phyloP scores from a whole-genome alignment of 148 eudicot genomes.

The Heliosperma pusillum region DNA sequence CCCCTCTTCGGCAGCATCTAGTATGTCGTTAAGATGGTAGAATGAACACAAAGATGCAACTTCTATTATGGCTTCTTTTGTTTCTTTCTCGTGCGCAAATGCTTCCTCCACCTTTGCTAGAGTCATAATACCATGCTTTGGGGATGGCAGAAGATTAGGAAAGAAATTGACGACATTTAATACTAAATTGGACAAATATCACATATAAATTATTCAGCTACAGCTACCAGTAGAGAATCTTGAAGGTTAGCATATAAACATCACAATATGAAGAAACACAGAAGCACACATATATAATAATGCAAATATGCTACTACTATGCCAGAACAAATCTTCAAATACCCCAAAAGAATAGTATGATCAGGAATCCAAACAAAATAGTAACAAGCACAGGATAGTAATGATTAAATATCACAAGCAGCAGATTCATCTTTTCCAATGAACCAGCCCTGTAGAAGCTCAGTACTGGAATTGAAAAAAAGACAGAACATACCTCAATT shows the following conservation, averaged over 20 bases:
- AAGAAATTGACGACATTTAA: background rate
- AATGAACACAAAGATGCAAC: slow-evolving; percentile 52
- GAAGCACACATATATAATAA: background rate
- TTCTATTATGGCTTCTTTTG: slow-evolving; percentile 51
- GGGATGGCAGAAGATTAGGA: slow-evolving; percentile 3
- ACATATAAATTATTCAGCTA: background rate
- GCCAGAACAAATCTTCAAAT: background rate
- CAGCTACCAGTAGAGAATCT: background rate
- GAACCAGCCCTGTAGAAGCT: background rate
- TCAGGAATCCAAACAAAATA: background rate
- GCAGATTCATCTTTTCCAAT: background rate
- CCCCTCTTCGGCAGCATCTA: slow-evolving; percentile 63
- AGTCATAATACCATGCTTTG: slow-evolving; percentile 59
- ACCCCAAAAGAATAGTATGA: background rate
- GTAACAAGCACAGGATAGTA: background rate
- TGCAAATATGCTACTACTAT: background rate
- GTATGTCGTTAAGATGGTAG: slow-evolving; percentile 50
- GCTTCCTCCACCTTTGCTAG: slow-evolving; percentile 82
- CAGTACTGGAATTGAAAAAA: background rate
- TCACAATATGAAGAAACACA: slow-evolving; percentile 6
- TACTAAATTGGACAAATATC: background rate
- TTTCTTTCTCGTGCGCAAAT: slow-evolving; percentile 59
- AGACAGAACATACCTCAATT: slow-evolving; percentile 54
- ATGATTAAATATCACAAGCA: background rate
- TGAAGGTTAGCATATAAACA: background rate